Evolutionary conservation across 2,329 filamentous ascomycete species (phyloP).

Genomic region (Lachnellula occidentalis): DNA sequence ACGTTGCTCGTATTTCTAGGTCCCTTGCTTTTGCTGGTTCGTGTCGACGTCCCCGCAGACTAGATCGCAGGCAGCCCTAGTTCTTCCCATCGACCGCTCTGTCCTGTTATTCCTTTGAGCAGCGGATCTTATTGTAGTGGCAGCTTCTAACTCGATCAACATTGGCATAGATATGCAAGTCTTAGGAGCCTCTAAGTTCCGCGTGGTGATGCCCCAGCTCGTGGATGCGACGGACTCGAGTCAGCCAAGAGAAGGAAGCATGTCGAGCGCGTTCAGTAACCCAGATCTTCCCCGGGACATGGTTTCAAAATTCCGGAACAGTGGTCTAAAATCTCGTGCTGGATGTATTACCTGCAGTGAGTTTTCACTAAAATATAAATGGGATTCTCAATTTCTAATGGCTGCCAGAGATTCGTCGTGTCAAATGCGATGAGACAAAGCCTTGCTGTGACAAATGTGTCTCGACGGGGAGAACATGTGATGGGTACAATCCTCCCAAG

Average conservation of each 20-base stretch:
- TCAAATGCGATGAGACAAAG: conserved; percentile 21
- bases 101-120: too few relatives aligned
- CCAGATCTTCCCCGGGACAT: conserved; percentile 2
- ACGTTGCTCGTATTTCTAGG: too few relatives aligned
- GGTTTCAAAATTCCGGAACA: conserved; percentile 1
- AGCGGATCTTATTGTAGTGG: too few relatives aligned
- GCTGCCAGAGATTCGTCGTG: conserved; percentile 11
- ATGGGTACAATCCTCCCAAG: conserved; percentile 11
- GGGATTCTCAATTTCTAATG: neutral
- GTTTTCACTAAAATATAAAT: neutral
- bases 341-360: conserved; percentile 14
- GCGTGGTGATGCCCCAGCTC: neutral
- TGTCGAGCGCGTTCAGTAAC: too few relatives aligned
- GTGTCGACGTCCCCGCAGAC: too few relatives aligned
- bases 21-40: too few relatives aligned
- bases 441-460: conserved; percentile 12
- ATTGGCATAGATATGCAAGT: neutral
- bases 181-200: neutral
- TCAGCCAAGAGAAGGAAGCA: neutral
- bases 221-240: neutral
- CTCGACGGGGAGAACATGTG: conserved; percentile 14
- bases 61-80: too few relatives aligned
- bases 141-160: too few relatives aligned
- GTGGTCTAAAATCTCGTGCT: conserved; percentile 1
- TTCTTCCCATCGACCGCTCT: too few relatives aligned